phyloP scores from a whole-genome alignment of 2,329 filamentous ascomycete species.

The Colletotrichum sp. region DNA sequence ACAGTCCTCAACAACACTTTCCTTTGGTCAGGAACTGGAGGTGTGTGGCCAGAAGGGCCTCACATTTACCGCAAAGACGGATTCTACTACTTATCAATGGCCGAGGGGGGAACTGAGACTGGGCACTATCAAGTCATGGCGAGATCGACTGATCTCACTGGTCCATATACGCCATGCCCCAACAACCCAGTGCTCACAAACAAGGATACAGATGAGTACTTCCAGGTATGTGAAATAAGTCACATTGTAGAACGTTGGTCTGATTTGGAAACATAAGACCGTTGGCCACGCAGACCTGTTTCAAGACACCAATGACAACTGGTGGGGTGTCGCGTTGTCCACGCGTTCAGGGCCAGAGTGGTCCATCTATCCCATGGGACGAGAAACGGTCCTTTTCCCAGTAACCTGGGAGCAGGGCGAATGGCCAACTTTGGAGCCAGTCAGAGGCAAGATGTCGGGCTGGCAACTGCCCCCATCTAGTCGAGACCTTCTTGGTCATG shows the following conservation, averaged over 20 bases:
- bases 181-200: not conserved
- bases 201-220: not conserved
- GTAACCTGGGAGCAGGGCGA: not conserved
- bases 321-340: not conserved
- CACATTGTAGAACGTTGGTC: fast-evolving
- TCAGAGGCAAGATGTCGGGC: not conserved
- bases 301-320: not conserved
- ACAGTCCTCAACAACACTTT: not conserved
- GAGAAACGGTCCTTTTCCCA: not conserved
- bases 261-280: not conserved
- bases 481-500: not conserved
- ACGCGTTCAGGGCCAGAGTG: not conserved
- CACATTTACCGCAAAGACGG: not conserved
- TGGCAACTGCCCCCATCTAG: not conserved
- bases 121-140: not conserved
- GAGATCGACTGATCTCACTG: not conserved
- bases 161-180: not conserved
- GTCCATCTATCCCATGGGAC: not conserved
- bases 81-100: not conserved
- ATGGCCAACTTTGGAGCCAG: not conserved
- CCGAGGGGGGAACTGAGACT: not conserved
- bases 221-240: not conserved
- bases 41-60: not conserved
- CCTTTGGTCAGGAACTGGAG: not conserved
- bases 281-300: not conserved